Base-by-base conservation (phyloP, 2,329 filamentous ascomycete species). In the Calonectria fujianensis region DNA sequence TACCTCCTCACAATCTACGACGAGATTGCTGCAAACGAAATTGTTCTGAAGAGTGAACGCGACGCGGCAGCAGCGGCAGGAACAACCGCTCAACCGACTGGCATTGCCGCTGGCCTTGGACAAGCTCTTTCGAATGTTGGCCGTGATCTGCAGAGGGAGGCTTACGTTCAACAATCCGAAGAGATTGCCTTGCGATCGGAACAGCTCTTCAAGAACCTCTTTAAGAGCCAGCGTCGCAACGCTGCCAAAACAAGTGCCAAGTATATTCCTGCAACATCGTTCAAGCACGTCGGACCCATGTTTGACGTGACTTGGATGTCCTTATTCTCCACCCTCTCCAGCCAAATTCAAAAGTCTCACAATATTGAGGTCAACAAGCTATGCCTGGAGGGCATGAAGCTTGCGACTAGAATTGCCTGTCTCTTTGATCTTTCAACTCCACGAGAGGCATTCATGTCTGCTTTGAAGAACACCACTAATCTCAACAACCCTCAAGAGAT, bases 251-350 rank as follows among this genome's bases (percentile, higher is more conserved):
- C 90, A 83, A 86, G 92, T 85, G 80, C 93, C 89, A 86, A 93
- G 88, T 99, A 97, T 85, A 97, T 99, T 70, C 94, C 95, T 1
- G 97, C 97, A 4, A 97, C 95, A 1, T 98, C 96, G 0, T 96
- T 95, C 83, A 96, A 95, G 80, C 97, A 99, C 84, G 94, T 98
- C 65, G 97, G 97, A 0, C 96, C 97, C 0, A 99, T 99, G 97
- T 98, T 99, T 82, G 96, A 98, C 81, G 96, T 98, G 31, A 97
- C 96, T 0, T 99, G 97, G 97, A 99, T 98, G 96, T 98, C 96
- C 13, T 97, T 98, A 85, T 94, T 99, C 82, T 98, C 96, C 7
- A 96, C 96, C 0, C 90, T 99, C 32, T 98, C 96, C 1, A 96
- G 95, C 66, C 95, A 97, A 79, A 96, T 97, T 83, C 97, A 98